Evolutionary conservation across 108 stramenopile species (phyloP).

Genomic region (Schizochytrium sp.): DNA sequence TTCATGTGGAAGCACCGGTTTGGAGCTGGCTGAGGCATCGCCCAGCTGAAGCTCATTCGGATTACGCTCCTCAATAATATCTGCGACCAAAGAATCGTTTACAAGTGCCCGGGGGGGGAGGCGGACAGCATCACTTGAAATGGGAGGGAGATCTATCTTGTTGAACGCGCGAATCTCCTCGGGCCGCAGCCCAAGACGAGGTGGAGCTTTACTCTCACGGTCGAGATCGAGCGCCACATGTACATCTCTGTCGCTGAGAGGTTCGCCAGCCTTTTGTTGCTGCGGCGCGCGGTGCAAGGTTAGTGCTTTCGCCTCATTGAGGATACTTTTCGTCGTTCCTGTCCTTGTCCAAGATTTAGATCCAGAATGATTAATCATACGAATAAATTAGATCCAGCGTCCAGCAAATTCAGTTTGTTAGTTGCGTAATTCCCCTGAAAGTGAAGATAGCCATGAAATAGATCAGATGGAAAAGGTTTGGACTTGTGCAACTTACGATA

Average conservation of each 20-base stretch:
- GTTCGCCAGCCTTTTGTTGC: background rate
- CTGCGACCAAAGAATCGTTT: conserved; percentile 34
- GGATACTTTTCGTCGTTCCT: conserved; percentile 31
- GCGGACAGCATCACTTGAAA: background rate
- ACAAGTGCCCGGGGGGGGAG: conserved; percentile 1
- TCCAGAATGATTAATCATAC: background rate
- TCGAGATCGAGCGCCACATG: conserved; percentile 1
- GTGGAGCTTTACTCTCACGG: background rate
- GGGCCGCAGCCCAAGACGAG: background rate
- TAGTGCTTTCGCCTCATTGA: conserved; percentile 23
- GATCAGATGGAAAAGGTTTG: background rate
- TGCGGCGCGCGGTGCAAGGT: background rate
- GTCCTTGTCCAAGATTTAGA: background rate
- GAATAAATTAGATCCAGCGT: background rate
- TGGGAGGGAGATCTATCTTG: background rate
- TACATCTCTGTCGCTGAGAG: conserved; percentile 31
- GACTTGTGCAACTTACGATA: conserved; percentile 33
- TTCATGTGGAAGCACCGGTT: background rate
- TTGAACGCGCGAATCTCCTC: conserved; percentile 12
- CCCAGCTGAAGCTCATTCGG: conserved; percentile 1
- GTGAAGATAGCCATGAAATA: background rate
- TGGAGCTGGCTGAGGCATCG: background rate
- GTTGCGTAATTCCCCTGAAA: background rate
- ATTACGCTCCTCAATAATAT: conserved; percentile 32
- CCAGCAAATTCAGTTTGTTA: background rate